These are phyloP conservation scores for Sutorius eximius DNA, from an alignment of 1,284 basidiomycete species.

Conservation along the genomic window DNA sequence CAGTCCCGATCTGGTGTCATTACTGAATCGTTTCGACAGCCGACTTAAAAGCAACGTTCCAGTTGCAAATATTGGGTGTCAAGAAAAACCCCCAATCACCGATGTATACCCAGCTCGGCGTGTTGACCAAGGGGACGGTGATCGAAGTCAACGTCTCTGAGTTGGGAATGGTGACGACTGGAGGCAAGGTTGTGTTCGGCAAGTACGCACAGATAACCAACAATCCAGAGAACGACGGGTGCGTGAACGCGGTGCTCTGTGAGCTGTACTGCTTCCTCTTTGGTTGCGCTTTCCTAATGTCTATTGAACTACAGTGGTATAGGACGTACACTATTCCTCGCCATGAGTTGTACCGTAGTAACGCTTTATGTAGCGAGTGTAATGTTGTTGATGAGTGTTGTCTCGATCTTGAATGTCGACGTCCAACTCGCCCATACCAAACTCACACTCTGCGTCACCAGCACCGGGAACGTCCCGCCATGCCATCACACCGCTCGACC, in stretches of 20 bases:
- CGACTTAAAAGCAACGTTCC: constrained; percentile 98
- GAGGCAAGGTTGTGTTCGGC: constrained; percentile 89
- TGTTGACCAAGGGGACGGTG: constrained; percentile 97
- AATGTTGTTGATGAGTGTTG: constrained; percentile 27
- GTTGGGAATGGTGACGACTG: constrained; percentile 97
- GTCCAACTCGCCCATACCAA: constrained; percentile 28
- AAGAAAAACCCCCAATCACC: constrained; percentile 99
- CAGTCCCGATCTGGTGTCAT: not conserved
- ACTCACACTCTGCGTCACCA: constrained; percentile 34
- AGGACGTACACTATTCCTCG: constrained; percentile 1
- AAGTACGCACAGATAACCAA: constrained; percentile 98
- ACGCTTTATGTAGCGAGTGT: constrained; percentile 12
- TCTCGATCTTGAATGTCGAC: constrained; percentile 25
- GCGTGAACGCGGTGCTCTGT: constrained; percentile 91
- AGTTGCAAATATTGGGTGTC: constrained; percentile 95
- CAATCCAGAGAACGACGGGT: constrained; percentile 96
- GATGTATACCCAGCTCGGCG: constrained; percentile 93
- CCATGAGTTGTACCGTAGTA: constrained; percentile 14
- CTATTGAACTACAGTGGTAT: constrained; percentile 24
- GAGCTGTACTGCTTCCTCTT: constrained; percentile 33
- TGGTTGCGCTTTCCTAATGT: constrained; percentile 5
- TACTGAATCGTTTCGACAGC: constrained; percentile 47
- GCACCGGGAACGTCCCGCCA: constrained; percentile 49
- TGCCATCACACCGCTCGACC: constrained; percentile 70
- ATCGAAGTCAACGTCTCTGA: constrained; percentile 99